phyloP scores from a whole-genome alignment of 169 alveolate species.

The Eimeria tenella region DNA sequence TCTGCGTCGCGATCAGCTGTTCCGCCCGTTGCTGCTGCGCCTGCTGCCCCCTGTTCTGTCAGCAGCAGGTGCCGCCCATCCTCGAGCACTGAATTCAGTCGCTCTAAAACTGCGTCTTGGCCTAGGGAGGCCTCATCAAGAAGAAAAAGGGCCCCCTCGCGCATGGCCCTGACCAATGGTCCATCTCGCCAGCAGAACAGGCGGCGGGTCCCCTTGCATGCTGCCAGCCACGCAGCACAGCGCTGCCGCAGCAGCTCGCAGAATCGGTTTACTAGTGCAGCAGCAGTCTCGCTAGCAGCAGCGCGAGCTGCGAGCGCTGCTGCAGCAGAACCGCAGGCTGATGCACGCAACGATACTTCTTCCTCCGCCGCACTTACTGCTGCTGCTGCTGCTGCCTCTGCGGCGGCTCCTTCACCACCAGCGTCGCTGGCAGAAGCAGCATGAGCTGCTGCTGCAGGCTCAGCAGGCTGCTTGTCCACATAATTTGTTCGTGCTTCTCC shows the following conservation, averaged over 20 bases:
- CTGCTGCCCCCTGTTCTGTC: slow-evolving; percentile 85
- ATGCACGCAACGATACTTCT: background rate
- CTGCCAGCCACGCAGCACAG: slow-evolving; percentile 44
- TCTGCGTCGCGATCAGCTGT: background rate
- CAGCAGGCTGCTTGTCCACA: background rate
- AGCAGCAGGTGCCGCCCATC: slow-evolving; percentile 82
- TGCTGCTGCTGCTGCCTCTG: slow-evolving; percentile 22
- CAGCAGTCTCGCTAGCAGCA: slow-evolving; percentile 73
- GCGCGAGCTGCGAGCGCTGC: slow-evolving; percentile 1
- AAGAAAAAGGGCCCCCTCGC: slow-evolving; percentile 95
- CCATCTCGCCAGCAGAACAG: slow-evolving; percentile 99
- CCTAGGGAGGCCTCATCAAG: slow-evolving; percentile 99
- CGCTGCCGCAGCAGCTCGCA: slow-evolving; percentile 88
- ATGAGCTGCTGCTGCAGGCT: background rate
- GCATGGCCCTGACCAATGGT: slow-evolving; percentile 97
- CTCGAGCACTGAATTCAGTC: slow-evolving; percentile 98
- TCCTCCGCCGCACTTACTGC: slow-evolving; percentile 51
- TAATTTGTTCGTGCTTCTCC: background rate
- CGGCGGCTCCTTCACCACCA: background rate
- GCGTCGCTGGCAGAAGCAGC: background rate
- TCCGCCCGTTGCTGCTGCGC: slow-evolving; percentile 17
- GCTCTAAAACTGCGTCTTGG: slow-evolving; percentile 99
- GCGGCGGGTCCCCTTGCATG: slow-evolving; percentile 80
- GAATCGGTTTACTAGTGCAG: slow-evolving; percentile 97
- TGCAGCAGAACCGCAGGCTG: slow-evolving; percentile 18